Evolutionary conservation across 164 flowering plant species (phyloP), one percentile per base, ranked within the genome.

Genomic region (Akebia trifoliata): DNA sequence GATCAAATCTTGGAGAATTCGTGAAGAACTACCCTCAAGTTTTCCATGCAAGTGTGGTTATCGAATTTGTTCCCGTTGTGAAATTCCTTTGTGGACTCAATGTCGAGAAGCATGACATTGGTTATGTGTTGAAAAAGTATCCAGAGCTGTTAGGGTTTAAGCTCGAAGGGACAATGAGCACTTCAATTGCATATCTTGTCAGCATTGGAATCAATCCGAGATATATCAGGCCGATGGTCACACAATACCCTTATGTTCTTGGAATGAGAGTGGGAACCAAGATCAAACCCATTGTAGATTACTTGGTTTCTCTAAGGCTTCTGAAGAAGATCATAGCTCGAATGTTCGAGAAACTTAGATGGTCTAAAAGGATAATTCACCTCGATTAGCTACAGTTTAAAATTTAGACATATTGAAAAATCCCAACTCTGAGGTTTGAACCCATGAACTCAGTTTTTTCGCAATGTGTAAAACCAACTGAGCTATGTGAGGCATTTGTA

Each of bases 151-250:
- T 91, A 4, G 96, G 98, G 70, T 91, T 84, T 72, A 91, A 91
- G 82, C 85, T 81, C 2, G 97, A 91, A 56, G 97, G 97, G 15
- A 91, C 97, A 4, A 91, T 91, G 98, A 91, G 98, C 65, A 92
- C 98, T 8, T 83, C 95, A 0, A 91, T 92, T 22, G 97, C 91
- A 15, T 92, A 92, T 72, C 74, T 92, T 51, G 91, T 92, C 28
- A 92, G 98, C 52, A 87, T 89, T 46, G 98, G 98, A 22, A 95
- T 89, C 47, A 69, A 60, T 49, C 96, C 96, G 0, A 79, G 93
- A 62, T 96, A 89, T 70, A 87, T 92, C 38, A 95, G 95, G 6
- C 96, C 96, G 0, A 89, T 92, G 96, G 85, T 86, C 39, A 86
- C 96, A 3, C 95, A 89, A 43, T 92, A 74, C 61, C 96, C 98